Base-by-base conservation (phyloP, 2,329 filamentous ascomycete species). In the Elsinoe necatrix region DNA sequence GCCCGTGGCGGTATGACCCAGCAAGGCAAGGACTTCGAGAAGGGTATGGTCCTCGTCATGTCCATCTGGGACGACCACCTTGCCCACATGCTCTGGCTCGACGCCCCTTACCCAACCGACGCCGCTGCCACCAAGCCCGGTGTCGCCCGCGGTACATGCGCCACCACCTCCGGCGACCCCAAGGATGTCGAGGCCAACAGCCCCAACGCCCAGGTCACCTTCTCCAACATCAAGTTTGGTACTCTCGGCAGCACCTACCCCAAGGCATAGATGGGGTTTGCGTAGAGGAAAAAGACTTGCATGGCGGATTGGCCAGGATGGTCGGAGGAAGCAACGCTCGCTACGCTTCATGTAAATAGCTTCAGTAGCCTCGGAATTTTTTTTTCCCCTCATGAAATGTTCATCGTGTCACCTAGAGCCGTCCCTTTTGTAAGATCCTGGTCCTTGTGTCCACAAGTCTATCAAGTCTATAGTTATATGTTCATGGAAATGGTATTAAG, bases 61-160 rank as follows among this genome's bases (percentile, higher is more conserved):
- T 69, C 65, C 55, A 60, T 72, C 57, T 84, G 81, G 81, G 81
- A 86, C 66, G 84, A 87, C 72, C 79, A 86, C 71, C 70, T 79
- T 59, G 72, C 80, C 65, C 78, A 84, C 72, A 88, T 89, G 84
- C 78, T 85, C 65, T 89, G 86, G 86, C 79, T 89, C 64, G 85
- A 89, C 74, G 59, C 63, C 9, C 59, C 61, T 9, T 68, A 66
- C 59, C 67, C 67, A 9, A 51, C 55, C 43, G 56, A 57, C 29
- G 59, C 55, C 23, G 54, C 52, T 52, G 48, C 55, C 14, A 59
- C 34, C 58, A 61, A 59, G 54, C 58, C 61, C 51, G 63, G 63
- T 31, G 59, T 60, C 14, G 59, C 59, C 42, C 58, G 63, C 4
- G 63, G 63, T 11, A 62, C 62, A 20, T 65, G 63, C 51, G 37